Conservation (phyloP, 2,329 filamentous ascomycete species). For the Ophiostoma novo-ulmi region DNA sequence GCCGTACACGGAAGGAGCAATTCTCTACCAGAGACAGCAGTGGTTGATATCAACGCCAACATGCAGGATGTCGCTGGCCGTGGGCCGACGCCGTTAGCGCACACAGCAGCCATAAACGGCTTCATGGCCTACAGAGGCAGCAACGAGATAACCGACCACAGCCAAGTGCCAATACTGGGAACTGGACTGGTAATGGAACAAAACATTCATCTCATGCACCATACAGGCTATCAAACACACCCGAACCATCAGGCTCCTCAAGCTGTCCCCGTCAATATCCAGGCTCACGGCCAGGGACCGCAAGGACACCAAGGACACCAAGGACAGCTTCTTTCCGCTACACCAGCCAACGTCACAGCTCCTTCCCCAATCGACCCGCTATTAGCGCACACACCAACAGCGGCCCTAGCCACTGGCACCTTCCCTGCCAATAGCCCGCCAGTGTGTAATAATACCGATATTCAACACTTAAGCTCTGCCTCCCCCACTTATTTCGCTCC, state of each 20-base stretch:
- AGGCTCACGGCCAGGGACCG: background rate
- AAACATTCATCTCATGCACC: background rate
- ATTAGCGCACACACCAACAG: constrained; percentile 1
- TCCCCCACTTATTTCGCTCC: constrained; percentile 16
- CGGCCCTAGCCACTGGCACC: constrained; percentile 1
- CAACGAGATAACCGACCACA: background rate
- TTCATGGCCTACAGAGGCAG: background rate
- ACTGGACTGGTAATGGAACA: background rate
- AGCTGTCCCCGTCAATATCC: background rate
- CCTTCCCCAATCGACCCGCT: constrained; percentile 2
- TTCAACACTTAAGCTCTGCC: constrained; percentile 6
- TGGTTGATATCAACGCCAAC: background rate
- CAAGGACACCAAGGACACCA: constrained; percentile 17
- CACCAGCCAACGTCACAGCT: constrained; percentile 23
- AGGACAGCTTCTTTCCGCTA: constrained; percentile 20
- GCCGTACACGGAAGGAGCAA: background rate
- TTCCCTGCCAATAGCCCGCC: constrained; percentile 13
- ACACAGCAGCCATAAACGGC: background rate
- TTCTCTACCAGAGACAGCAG: background rate
- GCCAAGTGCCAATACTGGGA: background rate
- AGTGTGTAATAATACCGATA: constrained; percentile 11
- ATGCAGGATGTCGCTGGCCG: background rate
- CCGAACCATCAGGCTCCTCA: background rate
- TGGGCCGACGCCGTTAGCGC: background rate
- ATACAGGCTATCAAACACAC: background rate